Conservation (phyloP, 805 yeast genomes). For the Suhomyces sp. region DNA sequence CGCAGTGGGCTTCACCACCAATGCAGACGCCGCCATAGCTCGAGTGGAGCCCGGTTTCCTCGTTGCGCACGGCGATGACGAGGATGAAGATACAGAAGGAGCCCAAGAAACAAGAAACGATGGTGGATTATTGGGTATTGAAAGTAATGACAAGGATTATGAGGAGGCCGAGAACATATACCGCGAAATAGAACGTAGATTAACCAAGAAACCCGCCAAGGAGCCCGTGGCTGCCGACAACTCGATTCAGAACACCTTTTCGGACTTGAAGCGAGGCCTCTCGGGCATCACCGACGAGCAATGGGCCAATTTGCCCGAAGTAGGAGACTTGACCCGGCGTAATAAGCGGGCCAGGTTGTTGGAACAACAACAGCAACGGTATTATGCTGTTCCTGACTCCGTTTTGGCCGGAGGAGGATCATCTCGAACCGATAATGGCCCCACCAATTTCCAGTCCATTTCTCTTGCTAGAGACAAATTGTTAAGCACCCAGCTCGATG, state of each 20-base stretch:
- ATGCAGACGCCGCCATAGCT: slow-evolving; percentile 64
- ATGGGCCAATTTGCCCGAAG: slow-evolving; percentile 85
- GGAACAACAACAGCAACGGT: slow-evolving; percentile 60
- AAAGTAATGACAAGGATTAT: slow-evolving; percentile 49
- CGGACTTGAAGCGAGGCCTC: slow-evolving; percentile 64
- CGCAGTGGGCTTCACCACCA: slow-evolving; percentile 87
- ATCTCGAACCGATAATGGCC: too few relatives aligned
- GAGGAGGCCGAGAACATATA: slow-evolving; percentile 77
- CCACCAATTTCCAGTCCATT: slow-evolving; percentile 50
- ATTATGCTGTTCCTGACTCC: slow-evolving; percentile 81
- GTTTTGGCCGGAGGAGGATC: slow-evolving; percentile 42
- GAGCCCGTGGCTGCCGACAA: neutral
- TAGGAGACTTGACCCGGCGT: slow-evolving; percentile 77
- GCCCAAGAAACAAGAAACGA: slow-evolving; percentile 24
- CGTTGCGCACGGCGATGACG: slow-evolving; percentile 25
- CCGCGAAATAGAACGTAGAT: slow-evolving; percentile 59
- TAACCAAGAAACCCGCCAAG: slow-evolving; percentile 22
- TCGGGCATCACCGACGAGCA: slow-evolving; percentile 59
- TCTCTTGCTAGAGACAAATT: slow-evolving; percentile 64
- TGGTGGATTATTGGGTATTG: slow-evolving; percentile 21
- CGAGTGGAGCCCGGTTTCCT: slow-evolving; percentile 11
- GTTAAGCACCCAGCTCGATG: slow-evolving; percentile 53
- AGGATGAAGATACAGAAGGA: slow-evolving; percentile 25
- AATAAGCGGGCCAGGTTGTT: slow-evolving; percentile 70
- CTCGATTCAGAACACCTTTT: slow-evolving; percentile 11